Percentiles rank a stretch among this genome's conserved stretches.
Evolutionary conservation across 441 rosid species (phyloP).

Genomic region (Pelargonium cotyledonis): DNA sequence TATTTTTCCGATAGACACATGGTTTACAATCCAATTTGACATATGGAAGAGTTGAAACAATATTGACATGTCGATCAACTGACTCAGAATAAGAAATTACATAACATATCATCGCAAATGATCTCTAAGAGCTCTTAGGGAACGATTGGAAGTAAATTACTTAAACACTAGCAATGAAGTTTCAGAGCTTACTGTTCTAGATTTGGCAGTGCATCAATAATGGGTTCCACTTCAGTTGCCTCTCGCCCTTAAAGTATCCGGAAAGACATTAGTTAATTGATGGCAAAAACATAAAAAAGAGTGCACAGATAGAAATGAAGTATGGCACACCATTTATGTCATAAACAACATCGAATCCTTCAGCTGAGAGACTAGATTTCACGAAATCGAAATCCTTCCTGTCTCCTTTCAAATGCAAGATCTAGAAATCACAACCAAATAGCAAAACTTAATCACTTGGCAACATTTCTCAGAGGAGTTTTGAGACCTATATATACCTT

Average conservation of each 20-base stretch:
- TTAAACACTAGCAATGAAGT: constrained; percentile 6
- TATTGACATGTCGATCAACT: too few relatives aligned
- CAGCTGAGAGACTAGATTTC: constrained; percentile 84
- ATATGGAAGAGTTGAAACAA: too few relatives aligned
- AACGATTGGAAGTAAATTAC: neutral
- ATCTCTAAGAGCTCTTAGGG: too few relatives aligned
- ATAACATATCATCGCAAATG: too few relatives aligned
- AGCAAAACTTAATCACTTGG: neutral
- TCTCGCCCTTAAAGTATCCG: constrained; percentile 58
- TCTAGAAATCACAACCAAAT: constrained; percentile 34
- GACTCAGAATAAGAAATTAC: too few relatives aligned
- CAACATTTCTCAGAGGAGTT: neutral
- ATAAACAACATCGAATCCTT: constrained; percentile 88
- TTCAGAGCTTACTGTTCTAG: constrained; percentile 65
- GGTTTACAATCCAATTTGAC: too few relatives aligned
- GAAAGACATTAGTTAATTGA: neutral
- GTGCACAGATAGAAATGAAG: neutral
- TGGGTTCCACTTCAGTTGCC: constrained; percentile 82
- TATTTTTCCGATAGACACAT: too few relatives aligned
- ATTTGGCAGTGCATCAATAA: constrained; percentile 79
- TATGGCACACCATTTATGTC: constrained; percentile 69
- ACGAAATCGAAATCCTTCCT: constrained; percentile 83
- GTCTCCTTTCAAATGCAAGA: constrained; percentile 91
- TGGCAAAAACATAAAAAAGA: constrained; percentile 5
- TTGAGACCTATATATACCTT: constrained; percentile 40